A percentile compares a stretch with the other conserved stretches of the same genome.
These are phyloP conservation scores for Aspergillus carbonarius DNA, from an alignment of 2,329 filamentous ascomycete genomes.

Conservation along the genomic window DNA sequence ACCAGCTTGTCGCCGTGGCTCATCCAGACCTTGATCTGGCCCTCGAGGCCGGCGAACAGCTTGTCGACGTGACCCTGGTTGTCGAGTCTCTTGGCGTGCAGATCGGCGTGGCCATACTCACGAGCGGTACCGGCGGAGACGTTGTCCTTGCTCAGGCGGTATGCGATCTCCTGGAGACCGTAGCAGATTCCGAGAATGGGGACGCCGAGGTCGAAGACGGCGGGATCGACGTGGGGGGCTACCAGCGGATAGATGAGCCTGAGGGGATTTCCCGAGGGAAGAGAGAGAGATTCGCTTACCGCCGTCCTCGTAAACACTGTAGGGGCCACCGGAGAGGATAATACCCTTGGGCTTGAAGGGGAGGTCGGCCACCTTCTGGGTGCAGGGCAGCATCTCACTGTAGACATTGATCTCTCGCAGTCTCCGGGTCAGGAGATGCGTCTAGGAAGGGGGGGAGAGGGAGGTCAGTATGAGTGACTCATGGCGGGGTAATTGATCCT, in stretches of 20 bases:
- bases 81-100: conserved; percentile 60
- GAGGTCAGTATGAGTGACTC: conserved; percentile 1
- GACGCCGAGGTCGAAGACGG: conserved; percentile 72
- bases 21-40: conserved; percentile 77
- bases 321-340: conserved; percentile 52
- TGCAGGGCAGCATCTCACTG: conserved; percentile 85
- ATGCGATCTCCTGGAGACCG: conserved; percentile 70
- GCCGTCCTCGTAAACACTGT: conserved; percentile 77
- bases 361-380: conserved; percentile 74
- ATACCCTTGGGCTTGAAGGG: conserved; percentile 80
- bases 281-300: not conserved
- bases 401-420: conserved; percentile 79
- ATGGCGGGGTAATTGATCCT: not conserved
- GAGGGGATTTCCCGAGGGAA: not conserved
- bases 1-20: conserved; percentile 84
- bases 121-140: conserved; percentile 66
- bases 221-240: conserved; percentile 77
- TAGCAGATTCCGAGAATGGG: conserved; percentile 64
- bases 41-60: conserved; percentile 74
- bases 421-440: conserved; percentile 36
- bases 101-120: conserved; percentile 70
- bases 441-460: conserved; percentile 3
- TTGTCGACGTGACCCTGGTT: conserved; percentile 64
- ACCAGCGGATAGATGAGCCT: not conserved
- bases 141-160: conserved; percentile 62